These are phyloP conservation scores for Malassezia obtusa DNA, from an alignment of 1,284 basidiomycete species.

Conservation along the genomic window DNA sequence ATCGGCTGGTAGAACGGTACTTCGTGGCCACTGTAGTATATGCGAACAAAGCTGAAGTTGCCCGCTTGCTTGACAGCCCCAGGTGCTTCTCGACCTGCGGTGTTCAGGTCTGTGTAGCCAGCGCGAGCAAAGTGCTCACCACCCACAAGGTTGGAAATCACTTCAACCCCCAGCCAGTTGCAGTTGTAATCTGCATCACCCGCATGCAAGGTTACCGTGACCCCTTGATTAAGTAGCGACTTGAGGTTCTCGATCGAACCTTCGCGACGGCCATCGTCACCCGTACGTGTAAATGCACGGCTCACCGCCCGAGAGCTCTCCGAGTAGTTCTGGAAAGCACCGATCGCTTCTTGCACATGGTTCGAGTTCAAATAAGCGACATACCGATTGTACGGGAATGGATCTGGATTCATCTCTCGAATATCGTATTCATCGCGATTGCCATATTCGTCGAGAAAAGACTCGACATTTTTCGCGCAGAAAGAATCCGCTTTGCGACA, in stretches of 20 bases:
- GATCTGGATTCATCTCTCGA: slow-evolving; percentile 29
- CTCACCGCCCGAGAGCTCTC: slow-evolving; percentile 20
- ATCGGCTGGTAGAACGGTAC: slow-evolving; percentile 33
- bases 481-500: slow-evolving; percentile 29
- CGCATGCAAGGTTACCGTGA: slow-evolving; percentile 25
- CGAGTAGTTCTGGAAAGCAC: slow-evolving; percentile 29
- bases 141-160: slow-evolving; percentile 21
- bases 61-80: slow-evolving; percentile 30
- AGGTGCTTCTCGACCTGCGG: slow-evolving; percentile 14
- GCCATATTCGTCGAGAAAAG: slow-evolving; percentile 19
- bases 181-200: slow-evolving; percentile 37
- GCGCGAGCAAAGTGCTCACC: slow-evolving; percentile 20
- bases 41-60: slow-evolving; percentile 24
- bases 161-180: slow-evolving; percentile 26
- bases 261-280: slow-evolving; percentile 24
- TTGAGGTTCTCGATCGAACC: slow-evolving; percentile 23
- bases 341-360: slow-evolving; percentile 24
- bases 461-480: slow-evolving; percentile 26
- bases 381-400: slow-evolving; percentile 31
- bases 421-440: slow-evolving; percentile 32
- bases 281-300: slow-evolving; percentile 21
- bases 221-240: slow-evolving; percentile 21
- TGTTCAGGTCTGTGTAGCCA: slow-evolving; percentile 22
- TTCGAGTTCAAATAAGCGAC: slow-evolving; percentile 27
- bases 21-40: slow-evolving; percentile 33